Evolutionary conservation across 305 asterid species (phyloP), one percentile per base, ranked within the genome.

Genomic region (Fraxinus albicans): DNA sequence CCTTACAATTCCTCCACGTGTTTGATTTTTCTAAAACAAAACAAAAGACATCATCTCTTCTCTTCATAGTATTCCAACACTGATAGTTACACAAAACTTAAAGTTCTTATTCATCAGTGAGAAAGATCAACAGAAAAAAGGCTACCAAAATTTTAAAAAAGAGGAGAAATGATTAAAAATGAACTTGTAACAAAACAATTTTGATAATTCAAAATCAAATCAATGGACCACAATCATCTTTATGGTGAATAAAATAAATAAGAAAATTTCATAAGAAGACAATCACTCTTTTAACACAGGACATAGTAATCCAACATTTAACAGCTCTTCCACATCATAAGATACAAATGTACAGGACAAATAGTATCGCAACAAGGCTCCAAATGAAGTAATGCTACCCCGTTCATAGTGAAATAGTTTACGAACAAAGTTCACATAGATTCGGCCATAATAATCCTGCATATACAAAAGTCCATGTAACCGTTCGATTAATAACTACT

Each of bases 331-430:
- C 33, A 74, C 29, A 13, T 35, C 67, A 50, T 55, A 35, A 34
- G 33, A 13, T 44, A 73, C 67, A 19, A 36, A n/a, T 21, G 53
- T 65, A 84, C 63, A 79, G 53, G 65, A 77, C 86, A 86, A 42
- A 44, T 31, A 86, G 67, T 77, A 69, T 63, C 40, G 34, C 34
- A 31, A 31, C 34, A 31, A 31, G 34, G 34, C 34, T 31, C 34
- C 34, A 31, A 31, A 31, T 31, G 34, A 31, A 2, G 34, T 2
- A 31, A 31, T 31, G 34, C 34, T 2, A 31, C 34, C 34, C 34
- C 31, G 34, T 31, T 31, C 34, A 31, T 2, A 31, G 3, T 31
- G 3, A 31, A 31, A 31, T 31, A 31, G 34, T 31, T 31, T 31
- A 31, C 34, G 34, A 31, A 31, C 34, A 31, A 2, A 31, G 34